Conservation (phyloP, 1,139 yeast genomes). For the Diutina scorzettiae region DNA sequence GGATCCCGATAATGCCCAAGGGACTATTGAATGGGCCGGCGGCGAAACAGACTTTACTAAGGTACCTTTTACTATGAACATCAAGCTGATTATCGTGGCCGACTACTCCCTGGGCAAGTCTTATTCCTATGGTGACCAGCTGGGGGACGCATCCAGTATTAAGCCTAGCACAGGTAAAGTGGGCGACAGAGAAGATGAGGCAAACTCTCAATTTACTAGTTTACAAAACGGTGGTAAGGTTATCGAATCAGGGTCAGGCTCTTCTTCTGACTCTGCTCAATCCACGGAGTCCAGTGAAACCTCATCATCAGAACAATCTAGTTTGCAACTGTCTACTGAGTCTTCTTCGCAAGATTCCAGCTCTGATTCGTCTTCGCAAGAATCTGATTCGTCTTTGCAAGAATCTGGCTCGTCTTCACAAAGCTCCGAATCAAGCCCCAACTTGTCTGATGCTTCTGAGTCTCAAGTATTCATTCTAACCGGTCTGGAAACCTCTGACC, state of each 20-base stretch:
- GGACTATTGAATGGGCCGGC: constrained; percentile 82
- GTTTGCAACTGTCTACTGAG: neutral
- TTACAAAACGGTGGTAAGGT: neutral
- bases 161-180: constrained; percentile 44
- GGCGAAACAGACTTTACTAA: constrained; percentile 54
- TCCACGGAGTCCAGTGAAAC: neutral
- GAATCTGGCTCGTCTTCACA: neutral
- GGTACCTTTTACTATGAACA: constrained; percentile 61
- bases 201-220: constrained; percentile 21
- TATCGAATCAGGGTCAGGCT: neutral
- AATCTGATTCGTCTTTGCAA: neutral
- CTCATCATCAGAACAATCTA: neutral
- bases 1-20: constrained; percentile 49
- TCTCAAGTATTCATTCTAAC: neutral
- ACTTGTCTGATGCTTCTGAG: neutral
- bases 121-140: constrained; percentile 25
- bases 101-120: constrained; percentile 74
- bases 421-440: neutral
- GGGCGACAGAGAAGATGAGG: constrained; percentile 8
- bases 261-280: neutral
- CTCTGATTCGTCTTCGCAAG: neutral
- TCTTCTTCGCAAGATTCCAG: neutral
- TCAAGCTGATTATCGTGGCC: constrained; percentile 47
- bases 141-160: constrained; percentile 64
- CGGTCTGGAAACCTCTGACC: neutral